Evolutionary conservation across 495 filamentous ascomycete species (phyloP).

Genomic region (Trichoderma gamsii): DNA sequence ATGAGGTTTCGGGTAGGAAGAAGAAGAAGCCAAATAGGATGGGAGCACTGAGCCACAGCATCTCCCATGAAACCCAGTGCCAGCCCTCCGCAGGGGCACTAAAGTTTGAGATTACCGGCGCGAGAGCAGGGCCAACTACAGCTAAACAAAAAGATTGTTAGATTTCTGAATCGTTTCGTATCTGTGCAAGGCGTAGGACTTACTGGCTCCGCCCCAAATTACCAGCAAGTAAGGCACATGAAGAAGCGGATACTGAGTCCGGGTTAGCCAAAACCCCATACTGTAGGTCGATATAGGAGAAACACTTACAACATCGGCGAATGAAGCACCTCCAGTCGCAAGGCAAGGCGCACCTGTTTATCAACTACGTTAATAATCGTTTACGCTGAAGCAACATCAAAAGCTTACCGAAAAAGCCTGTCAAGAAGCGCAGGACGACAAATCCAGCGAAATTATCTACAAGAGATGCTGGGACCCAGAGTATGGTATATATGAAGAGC

Average conservation of each 20-base stretch:
- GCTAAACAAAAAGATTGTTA: background rate
- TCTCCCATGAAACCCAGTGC: background rate
- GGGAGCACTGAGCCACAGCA: background rate
- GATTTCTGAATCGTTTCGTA: background rate
- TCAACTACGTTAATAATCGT: background rate
- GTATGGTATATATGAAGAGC: background rate
- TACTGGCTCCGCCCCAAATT: background rate
- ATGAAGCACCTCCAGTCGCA: background rate
- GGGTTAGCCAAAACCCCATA: background rate
- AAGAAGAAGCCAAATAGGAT: background rate
- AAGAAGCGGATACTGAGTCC: background rate
- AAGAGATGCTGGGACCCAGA: background rate
- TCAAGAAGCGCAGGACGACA: background rate
- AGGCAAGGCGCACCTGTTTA: background rate
- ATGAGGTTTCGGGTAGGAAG: background rate
- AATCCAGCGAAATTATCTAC: background rate
- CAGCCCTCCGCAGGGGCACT: background rate
- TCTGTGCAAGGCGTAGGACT: background rate
- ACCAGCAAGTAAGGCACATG: background rate
- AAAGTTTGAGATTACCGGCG: background rate
- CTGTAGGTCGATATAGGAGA: background rate
- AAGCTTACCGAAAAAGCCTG: background rate
- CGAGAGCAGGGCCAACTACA: background rate
- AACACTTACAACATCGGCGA: background rate
- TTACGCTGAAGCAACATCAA: background rate